A percentile compares a stretch with the other conserved stretches of the same genome.
Conservation (phyloP, 1,284 basidiomycete genomes). For the Cystobasidiaceae sp. region DNA sequence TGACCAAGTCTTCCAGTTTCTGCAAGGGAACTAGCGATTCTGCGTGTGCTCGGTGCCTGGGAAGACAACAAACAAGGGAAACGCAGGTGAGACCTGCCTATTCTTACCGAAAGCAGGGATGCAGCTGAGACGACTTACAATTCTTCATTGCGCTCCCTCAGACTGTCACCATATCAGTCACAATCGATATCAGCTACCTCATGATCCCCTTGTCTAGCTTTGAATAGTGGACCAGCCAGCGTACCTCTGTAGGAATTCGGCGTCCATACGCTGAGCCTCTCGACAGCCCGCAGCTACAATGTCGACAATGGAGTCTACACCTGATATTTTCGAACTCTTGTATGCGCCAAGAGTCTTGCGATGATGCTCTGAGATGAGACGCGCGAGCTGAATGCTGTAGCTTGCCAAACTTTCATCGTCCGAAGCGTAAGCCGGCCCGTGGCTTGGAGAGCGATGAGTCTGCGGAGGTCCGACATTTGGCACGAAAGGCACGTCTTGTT, state of each 20-base stretch:
- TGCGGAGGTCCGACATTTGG: too few relatives aligned
- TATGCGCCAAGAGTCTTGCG: not conserved
- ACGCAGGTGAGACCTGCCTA: too few relatives aligned
- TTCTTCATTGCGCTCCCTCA: not conserved
- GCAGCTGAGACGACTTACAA: not conserved
- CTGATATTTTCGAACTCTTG: not conserved
- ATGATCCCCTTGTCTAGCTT: not conserved
- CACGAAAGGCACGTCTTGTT: too few relatives aligned
- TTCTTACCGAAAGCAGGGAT: too few relatives aligned
- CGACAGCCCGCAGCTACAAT: not conserved
- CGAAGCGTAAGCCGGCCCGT: too few relatives aligned
- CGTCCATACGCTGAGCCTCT: constrained; percentile 9
- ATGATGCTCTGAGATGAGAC: not conserved
- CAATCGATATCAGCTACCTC: too few relatives aligned
- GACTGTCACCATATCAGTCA: too few relatives aligned
- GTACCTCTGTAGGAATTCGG: not conserved
- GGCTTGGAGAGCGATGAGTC: too few relatives aligned
- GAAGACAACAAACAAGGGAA: not conserved
- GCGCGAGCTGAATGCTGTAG: not conserved
- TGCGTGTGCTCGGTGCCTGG: not conserved
- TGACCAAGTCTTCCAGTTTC: not conserved
- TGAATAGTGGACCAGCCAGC: not conserved
- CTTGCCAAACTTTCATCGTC: not conserved
- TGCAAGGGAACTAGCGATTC: not conserved
- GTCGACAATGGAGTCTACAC: not conserved